Conservation (phyloP, 2,329 filamentous ascomycete genomes). For the Arthrinium puccinioides region DNA sequence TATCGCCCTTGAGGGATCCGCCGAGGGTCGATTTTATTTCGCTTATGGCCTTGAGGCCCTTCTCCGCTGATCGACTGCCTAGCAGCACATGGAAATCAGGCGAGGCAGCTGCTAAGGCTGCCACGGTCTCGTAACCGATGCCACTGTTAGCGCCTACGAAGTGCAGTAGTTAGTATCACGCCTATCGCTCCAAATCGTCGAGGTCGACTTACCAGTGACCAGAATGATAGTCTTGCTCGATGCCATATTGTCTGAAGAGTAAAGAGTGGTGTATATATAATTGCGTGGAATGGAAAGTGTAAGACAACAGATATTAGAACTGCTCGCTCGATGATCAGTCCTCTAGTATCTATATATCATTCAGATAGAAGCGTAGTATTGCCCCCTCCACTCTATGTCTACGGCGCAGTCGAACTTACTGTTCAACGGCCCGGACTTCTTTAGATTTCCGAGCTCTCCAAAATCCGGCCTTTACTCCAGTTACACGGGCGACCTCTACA, state of each 20-base stretch:
- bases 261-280: not conserved
- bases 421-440: too few relatives aligned
- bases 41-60: constrained; percentile 25
- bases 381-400: too few relatives aligned
- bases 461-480: too few relatives aligned
- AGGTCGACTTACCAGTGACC: not conserved
- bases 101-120: constrained; percentile 25
- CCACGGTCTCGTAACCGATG: constrained; percentile 36
- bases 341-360: not conserved
- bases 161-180: not conserved
- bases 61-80: constrained; percentile 26
- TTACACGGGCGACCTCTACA: too few relatives aligned
- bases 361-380: not conserved
- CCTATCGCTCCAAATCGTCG: not conserved
- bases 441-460: too few relatives aligned
- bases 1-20: constrained; percentile 38
- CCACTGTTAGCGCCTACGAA: constrained; percentile 33
- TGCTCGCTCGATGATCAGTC: not conserved
- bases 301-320: not conserved
- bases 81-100: constrained; percentile 31
- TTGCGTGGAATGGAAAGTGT: not conserved
- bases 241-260: not conserved
- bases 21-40: constrained; percentile 31
- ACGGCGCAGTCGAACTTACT: too few relatives aligned
- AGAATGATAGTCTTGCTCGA: not conserved